phyloP scores from a whole-genome alignment of 345 rosid species.

The Brassica nigra region DNA sequence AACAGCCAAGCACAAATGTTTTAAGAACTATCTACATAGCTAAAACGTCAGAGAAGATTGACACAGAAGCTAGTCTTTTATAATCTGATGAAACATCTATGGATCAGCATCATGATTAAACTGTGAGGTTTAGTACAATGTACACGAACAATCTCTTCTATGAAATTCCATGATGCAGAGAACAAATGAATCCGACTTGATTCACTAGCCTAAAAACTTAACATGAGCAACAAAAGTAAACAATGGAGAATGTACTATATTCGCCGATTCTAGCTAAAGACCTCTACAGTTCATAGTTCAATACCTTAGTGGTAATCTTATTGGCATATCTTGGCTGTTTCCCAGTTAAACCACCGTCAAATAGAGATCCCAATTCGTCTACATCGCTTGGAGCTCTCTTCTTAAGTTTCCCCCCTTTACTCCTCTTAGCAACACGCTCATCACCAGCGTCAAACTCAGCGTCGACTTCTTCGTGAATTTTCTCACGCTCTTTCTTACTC shows the following conservation, averaged over 20 bases:
- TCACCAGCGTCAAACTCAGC: conserved; percentile 60
- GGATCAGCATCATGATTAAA: neutral
- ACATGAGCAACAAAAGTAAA: too few relatives aligned
- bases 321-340: conserved; percentile 86
- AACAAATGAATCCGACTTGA: conserved; percentile 3
- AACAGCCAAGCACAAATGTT: neutral
- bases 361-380: conserved; percentile 84
- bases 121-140: neutral
- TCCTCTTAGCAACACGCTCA: conserved; percentile 48
- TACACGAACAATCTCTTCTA: neutral
- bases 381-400: conserved; percentile 40
- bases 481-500: conserved; percentile 62
- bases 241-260: neutral
- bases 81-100: conserved; percentile 5
- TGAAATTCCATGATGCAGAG: conserved; percentile 9
- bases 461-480: conserved; percentile 69
- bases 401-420: conserved; percentile 51
- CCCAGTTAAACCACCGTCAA: conserved; percentile 69
- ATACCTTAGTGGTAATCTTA: conserved; percentile 81
- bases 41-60: neutral
- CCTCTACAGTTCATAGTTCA: neutral
- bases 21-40: conserved; percentile 2
- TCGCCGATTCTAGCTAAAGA: neutral
- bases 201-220: neutral
- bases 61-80: conserved; percentile 4